Evolutionary conservation across 352 stramenopile genomes (phyloP).

Genomic region (Phytophthora citricola): DNA sequence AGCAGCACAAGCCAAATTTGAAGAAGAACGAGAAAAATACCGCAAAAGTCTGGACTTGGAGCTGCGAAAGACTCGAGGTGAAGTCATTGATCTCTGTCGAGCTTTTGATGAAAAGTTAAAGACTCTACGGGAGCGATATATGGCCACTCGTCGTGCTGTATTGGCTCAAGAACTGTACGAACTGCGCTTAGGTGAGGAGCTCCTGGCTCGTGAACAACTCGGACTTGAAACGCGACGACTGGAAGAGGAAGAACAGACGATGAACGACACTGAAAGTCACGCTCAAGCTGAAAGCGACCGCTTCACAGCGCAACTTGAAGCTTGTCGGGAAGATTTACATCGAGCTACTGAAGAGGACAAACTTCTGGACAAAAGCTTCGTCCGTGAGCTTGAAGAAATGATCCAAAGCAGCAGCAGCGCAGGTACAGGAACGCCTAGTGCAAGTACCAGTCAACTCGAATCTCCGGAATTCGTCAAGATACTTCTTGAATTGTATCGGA

Average conservation of each 20-base stretch:
- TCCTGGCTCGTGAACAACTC: constrained; percentile 65
- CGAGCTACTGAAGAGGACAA: constrained; percentile 77
- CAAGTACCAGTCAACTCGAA: constrained; percentile 29
- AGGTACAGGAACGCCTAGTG: constrained; percentile 24
- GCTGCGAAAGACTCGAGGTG: constrained; percentile 82
- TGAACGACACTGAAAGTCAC: constrained; percentile 28
- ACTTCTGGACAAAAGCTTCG: constrained; percentile 61
- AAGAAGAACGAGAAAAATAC: constrained; percentile 92
- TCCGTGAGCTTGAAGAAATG: constrained; percentile 80
- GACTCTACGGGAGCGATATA: constrained; percentile 62
- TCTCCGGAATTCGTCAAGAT: constrained; percentile 74
- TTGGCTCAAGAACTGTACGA: constrained; percentile 80
- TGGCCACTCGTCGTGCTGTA: constrained; percentile 52
- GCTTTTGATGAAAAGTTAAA: constrained; percentile 89
- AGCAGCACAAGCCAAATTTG: constrained; percentile 65
- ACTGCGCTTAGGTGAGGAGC: constrained; percentile 57
- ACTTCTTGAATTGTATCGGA: constrained; percentile 80
- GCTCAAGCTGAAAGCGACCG: constrained; percentile 54
- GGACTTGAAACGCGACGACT: constrained; percentile 39
- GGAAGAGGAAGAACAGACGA: constrained; percentile 21
- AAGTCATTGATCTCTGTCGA: constrained; percentile 85
- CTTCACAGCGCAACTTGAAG: constrained; percentile 60
- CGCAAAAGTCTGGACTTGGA: constrained; percentile 90
- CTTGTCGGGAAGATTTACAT: constrained; percentile 71
- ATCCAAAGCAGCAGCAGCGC: constrained; percentile 29